Evolutionary conservation across 2,329 filamentous ascomycete genomes (phyloP).

Genomic region (Ambrosiella cleistominuta): DNA sequence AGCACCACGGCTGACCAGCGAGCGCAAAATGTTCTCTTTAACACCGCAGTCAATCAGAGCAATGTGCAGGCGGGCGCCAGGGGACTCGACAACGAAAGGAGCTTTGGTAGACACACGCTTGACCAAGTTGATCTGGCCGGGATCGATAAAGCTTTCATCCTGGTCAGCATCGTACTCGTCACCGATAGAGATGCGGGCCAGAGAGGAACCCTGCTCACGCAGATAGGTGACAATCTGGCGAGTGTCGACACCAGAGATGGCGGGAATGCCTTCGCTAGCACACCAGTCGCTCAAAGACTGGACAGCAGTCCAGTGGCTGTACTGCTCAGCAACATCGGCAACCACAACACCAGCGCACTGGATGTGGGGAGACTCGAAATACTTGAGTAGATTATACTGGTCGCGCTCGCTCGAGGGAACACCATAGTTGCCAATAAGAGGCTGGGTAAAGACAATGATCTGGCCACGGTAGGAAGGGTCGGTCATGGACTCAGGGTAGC

Average conservation of each 20-base stretch:
- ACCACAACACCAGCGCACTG: constrained; percentile 94
- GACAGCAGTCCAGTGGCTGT: constrained; percentile 98
- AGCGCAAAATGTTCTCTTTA: constrained; percentile 98
- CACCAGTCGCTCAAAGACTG: constrained; percentile 91
- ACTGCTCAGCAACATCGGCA: constrained; percentile 78
- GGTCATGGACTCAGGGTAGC: constrained; percentile 90
- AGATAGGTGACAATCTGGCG: constrained; percentile 90
- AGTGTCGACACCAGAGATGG: constrained; percentile 92
- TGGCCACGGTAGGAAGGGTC: constrained; percentile 81
- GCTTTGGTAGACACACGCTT: constrained; percentile 95
- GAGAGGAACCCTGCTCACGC: constrained; percentile 88
- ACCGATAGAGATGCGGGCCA: constrained; percentile 84
- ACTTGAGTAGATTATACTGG: constrained; percentile 77
- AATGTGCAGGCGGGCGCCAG: constrained; percentile 70
- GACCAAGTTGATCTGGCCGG: constrained; percentile 90
- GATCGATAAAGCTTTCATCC: constrained; percentile 89
- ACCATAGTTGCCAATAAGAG: constrained; percentile 95
- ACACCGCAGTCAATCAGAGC: constrained; percentile 95
- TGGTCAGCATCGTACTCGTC: constrained; percentile 98
- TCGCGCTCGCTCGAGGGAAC: constrained; percentile 77
- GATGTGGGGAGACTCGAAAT: constrained; percentile 96
- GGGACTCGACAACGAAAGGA: constrained; percentile 83
- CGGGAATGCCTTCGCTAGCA: constrained; percentile 84
- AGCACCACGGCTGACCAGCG: constrained; percentile 76
- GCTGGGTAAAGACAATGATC: constrained; percentile 96